Evolutionary conservation across 768 basidiomycete species (phyloP), one percentile per base, ranked within the genome.

Genomic region (Trametes punicea): DNA sequence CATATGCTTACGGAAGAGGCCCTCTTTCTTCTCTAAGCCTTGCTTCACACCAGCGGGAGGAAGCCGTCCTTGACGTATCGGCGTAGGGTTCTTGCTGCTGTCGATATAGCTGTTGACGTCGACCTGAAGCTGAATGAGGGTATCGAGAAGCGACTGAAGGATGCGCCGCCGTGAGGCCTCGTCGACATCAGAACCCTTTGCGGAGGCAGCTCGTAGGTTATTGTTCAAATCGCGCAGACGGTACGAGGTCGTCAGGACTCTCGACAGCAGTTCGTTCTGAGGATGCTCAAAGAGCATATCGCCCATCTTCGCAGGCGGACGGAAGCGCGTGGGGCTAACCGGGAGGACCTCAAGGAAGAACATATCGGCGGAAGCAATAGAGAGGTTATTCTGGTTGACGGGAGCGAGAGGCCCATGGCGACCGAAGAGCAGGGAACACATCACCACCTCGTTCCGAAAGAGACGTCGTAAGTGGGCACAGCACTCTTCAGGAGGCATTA

Each of bases 101-200:
- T 99, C 97, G 73, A 99, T 88, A 73, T 98, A 96, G 70, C 90
- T 91, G 69, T 98, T 98, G 58, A 98, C 94, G 58, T 96, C 90
- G 50, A 90, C 77, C 70, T 99, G 97, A 6, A 98, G 81, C 68
- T 95, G 91, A 47, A 97, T 82, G 42, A 99, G 71, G 8, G 85
- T 74, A 63, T 94, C 92, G 50, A 98, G 75, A 20, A 99, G 78
- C 29, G 76, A 69, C 18, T 81, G 78, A 68, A 93, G 81, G 6
- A 89, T 70, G 55, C 79, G 78, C 63, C 77, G 78, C 38, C 82
- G 76, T 16, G 75, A 63, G 10, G 67, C 67, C 33, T 81, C 79
- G 64, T 89, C 81, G 57, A 73, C 73, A 34, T 71, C 58, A 2
- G 81, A 75, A 1, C 71, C 73, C 68, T 93, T 90, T 45, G 77